Base-by-base conservation (phyloP, 306 rosid species). In the Glycine tomentella region DNA sequence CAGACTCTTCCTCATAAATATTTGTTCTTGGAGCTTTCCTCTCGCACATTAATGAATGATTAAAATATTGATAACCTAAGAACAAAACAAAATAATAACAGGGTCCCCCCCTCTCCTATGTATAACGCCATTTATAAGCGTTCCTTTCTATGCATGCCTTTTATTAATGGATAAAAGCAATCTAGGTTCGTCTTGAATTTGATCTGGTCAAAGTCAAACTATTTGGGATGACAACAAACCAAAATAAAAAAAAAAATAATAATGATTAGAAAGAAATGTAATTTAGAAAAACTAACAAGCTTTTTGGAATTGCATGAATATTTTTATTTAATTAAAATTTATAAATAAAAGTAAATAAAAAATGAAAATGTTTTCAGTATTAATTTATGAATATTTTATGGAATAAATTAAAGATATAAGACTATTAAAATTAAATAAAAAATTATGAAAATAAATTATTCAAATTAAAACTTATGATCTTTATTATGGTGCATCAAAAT, bases 21-120 rank as follows among this genome's bases (percentile, higher is more conserved):
- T 53, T 52, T 53, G 36, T 9, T 72, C 14, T 4, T 8, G 12
- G 76, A 8, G 17, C 0, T 53, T 72, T 57, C 36, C 12, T 17
- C 63, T 57, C 13, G 5, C 8, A 15, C 11, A 57, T 57, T 17
- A 61, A 61, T 61, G 8, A 25, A 10, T 61, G 38, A 61, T 61
- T 61, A 61, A 10, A 38, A 61, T 61, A 61, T 61, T 61, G 38
- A 61, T 61, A 61, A 61, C 42, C 40, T 61, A 31, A 61, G 44
- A 61, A 61, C 16, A 34, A 59, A 25, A 52, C 6, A 2, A 38
- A 38, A 38, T 38, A 38, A 38, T 5, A 38, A 42, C 46, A 42
- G 2, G 46, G 9, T 42, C 46, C 46, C 46, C 46, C 46, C 31
- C 46, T 42, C 9, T 42, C 46, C 9, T 7, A 42, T 42, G 46